These are phyloP conservation scores for Sarcocystis neurona DNA, from an alignment of 169 alveolate genomes.

Conservation along the genomic window DNA sequence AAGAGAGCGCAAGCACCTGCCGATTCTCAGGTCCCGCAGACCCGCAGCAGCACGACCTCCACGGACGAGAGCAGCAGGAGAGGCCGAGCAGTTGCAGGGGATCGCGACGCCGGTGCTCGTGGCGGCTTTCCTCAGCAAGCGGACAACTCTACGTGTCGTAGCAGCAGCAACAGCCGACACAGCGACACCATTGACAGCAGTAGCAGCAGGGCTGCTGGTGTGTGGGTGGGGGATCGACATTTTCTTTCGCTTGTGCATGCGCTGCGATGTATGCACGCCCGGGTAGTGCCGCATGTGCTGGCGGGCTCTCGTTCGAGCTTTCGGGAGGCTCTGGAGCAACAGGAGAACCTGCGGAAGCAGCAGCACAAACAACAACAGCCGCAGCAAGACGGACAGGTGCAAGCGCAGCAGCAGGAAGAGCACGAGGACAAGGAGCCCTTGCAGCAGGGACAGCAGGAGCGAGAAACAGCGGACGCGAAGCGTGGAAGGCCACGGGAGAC, in stretches of 20 bases:
- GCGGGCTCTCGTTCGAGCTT: constrained; percentile 11
- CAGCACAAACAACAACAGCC: no score
- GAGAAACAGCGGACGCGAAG: not conserved
- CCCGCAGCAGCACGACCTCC: not conserved
- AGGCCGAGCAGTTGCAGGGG: not conserved
- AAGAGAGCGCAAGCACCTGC: not conserved
- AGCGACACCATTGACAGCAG: not conserved
- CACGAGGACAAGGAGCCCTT: not conserved
- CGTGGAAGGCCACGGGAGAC: not conserved
- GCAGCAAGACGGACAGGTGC: no score
- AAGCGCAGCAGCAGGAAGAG: not conserved
- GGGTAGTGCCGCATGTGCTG: not conserved
- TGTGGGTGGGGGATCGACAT: not conserved
- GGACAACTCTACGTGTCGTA: not conserved
- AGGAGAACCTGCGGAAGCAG: not conserved
- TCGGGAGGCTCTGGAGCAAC: not conserved
- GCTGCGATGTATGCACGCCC: not conserved
- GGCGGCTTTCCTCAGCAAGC: not conserved
- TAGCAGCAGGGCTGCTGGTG: not conserved
- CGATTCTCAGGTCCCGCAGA: not conserved
- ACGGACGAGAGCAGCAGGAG: not conserved
- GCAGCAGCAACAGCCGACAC: not conserved
- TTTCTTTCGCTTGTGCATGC: not conserved
- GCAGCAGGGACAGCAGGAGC: not conserved
- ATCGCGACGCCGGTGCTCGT: not conserved